A percentile compares a stretch with the other conserved stretches of the same genome.
Evolutionary conservation across 2,329 filamentous ascomycete genomes (phyloP).

Genomic region (Beauveria asiatica): DNA sequence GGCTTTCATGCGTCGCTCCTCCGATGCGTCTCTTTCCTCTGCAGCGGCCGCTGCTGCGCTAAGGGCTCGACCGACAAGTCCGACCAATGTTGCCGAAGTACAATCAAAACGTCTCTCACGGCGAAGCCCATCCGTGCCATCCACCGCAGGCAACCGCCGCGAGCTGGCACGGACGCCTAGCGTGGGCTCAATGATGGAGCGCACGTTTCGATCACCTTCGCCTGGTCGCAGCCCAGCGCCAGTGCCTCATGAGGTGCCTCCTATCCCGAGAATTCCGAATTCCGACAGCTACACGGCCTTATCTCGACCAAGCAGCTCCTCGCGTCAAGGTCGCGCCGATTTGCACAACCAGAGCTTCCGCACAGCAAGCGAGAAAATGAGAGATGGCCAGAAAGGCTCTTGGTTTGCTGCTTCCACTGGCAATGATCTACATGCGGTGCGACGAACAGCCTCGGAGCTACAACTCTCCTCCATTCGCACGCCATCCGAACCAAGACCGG

Average conservation of each 20-base stretch:
- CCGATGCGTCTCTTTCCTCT: conserved; percentile 58
- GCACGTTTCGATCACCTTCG: conserved; percentile 76
- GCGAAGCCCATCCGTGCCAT: conserved; percentile 64
- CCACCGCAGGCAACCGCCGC: conserved; percentile 43
- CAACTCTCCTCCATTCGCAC: conserved; percentile 19
- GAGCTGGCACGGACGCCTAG: conserved; percentile 59
- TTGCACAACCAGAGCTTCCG: conserved; percentile 41
- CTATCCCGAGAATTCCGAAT: conserved; percentile 65
- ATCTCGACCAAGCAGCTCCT: conserved; percentile 15
- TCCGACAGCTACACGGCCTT: conserved; percentile 24
- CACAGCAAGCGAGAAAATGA: conserved; percentile 45
- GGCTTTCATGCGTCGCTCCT: conserved; percentile 65
- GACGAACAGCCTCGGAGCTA: conserved; percentile 36
- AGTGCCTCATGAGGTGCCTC: conserved; percentile 48
- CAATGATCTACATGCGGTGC: conserved; percentile 36
- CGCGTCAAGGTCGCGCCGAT: conserved; percentile 26
- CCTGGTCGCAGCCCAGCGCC: conserved; percentile 38
- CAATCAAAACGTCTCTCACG: conserved; percentile 80
- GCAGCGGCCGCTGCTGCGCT: conserved; percentile 83
- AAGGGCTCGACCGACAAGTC: conserved; percentile 66
- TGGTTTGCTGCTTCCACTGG: conserved; percentile 41
- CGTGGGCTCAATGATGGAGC: conserved; percentile 75
- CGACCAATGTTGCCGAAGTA: conserved; percentile 70
- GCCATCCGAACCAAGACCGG: conserved; percentile 27
- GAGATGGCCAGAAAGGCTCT: conserved; percentile 30